Percentiles rank a stretch among this genome's conserved stretches.
phyloP scores from a whole-genome alignment of 257 asterid species.

The Scutellaria barbata region DNA sequence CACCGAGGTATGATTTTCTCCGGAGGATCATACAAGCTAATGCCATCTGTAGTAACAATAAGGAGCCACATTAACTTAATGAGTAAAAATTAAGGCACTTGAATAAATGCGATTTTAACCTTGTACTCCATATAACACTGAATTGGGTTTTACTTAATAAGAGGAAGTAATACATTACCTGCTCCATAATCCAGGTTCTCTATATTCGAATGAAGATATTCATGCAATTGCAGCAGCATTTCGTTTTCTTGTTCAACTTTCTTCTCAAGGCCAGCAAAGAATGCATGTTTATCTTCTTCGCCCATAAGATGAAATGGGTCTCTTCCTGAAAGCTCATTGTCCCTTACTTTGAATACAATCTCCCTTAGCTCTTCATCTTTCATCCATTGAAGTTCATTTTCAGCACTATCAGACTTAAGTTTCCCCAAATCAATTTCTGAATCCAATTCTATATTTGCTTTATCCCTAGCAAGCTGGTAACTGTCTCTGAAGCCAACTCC shows the following conservation, averaged over 20 bases:
- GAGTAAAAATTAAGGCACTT: conserved; percentile 10
- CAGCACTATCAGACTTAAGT: conserved; percentile 53
- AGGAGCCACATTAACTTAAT: conserved; percentile 30
- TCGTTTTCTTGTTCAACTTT: conserved; percentile 78
- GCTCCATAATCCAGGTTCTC: conserved; percentile 97
- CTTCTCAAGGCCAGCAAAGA: conserved; percentile 88
- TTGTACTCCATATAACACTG: conserved; percentile 2
- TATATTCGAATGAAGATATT: conserved; percentile 84
- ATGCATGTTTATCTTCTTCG: conserved; percentile 69
- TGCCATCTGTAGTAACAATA: conserved; percentile 65
- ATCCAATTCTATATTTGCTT: conserved; percentile 52
- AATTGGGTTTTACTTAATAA: not conserved
- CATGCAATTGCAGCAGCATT: conserved; percentile 72
- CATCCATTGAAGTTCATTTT: conserved; percentile 90
- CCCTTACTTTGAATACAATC: conserved; percentile 89
- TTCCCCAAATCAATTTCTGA: conserved; percentile 46
- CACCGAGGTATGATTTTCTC: conserved; percentile 92
- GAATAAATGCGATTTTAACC: not conserved
- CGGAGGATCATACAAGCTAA: conserved; percentile 83
- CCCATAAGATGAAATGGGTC: conserved; percentile 85
- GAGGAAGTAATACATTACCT: conserved; percentile 57
- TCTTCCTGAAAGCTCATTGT: conserved; percentile 92
- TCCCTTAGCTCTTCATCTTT: conserved; percentile 83
- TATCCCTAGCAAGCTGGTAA: conserved; percentile 72
- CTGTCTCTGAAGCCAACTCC: conserved; percentile 74